Percentiles rank a stretch among this genome's conserved stretches.
These are phyloP conservation scores for Isoetes engelmannii DNA, from an alignment of 83 land plant genomes.

Conservation along the genomic window DNA sequence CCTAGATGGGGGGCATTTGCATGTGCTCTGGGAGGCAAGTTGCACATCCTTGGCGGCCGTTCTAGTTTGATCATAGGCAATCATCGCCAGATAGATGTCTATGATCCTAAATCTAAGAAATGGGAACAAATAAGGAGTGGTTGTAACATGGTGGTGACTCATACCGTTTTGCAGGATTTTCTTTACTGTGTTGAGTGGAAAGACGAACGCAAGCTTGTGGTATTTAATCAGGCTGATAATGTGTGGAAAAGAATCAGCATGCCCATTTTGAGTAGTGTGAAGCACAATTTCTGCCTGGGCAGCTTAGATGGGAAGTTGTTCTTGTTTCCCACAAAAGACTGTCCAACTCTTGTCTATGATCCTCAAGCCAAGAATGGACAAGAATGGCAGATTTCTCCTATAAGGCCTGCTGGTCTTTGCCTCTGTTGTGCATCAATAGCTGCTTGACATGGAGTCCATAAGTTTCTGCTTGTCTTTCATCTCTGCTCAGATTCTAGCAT, in stretches of 20 bases:
- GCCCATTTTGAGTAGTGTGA: slow-evolving; percentile 58
- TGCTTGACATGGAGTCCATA: too few relatives aligned
- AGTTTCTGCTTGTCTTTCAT: too few relatives aligned
- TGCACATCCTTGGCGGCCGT: slow-evolving; percentile 80
- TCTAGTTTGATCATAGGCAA: slow-evolving; percentile 77
- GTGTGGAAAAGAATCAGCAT: slow-evolving; percentile 54
- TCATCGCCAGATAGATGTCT: slow-evolving; percentile 53
- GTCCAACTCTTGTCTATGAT: slow-evolving; percentile 54
- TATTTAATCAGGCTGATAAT: slow-evolving; percentile 45
- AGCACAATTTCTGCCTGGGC: slow-evolving; percentile 48
- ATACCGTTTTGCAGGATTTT: slow-evolving; percentile 51
- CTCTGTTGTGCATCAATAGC: slow-evolving; percentile 54
- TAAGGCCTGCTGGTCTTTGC: slow-evolving; percentile 56
- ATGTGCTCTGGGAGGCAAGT: slow-evolving; percentile 51
- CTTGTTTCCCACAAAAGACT: slow-evolving; percentile 45
- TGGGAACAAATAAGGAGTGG: slow-evolving; percentile 73
- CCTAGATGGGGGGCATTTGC: slow-evolving; percentile 78
- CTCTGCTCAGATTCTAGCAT: too few relatives aligned
- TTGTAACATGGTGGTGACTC: slow-evolving; percentile 71
- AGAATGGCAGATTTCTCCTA: slow-evolving; percentile 51
- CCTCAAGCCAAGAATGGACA: slow-evolving; percentile 49
- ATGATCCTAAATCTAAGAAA: slow-evolving; percentile 34
- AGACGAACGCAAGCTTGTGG: slow-evolving; percentile 55
- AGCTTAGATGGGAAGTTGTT: slow-evolving; percentile 49
- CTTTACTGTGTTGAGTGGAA: slow-evolving; percentile 84